phyloP scores from a whole-genome alignment of 1,284 basidiomycete species.

The Cryptococcus jaspeensis region DNA sequence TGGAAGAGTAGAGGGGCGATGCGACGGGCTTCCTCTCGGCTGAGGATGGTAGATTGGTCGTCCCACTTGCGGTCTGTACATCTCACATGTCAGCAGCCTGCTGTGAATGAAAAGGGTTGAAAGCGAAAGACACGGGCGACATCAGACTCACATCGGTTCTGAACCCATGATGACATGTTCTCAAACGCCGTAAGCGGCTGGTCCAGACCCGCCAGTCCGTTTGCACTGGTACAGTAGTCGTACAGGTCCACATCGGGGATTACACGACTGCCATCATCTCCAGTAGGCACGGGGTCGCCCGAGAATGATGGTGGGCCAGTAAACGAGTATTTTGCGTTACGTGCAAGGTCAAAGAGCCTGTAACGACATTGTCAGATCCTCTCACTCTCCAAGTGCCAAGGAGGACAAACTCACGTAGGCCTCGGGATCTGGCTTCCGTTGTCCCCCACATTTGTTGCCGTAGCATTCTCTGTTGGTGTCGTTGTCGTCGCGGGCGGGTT shows the following conservation, averaged over 20 bases:
- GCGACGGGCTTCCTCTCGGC: not conserved
- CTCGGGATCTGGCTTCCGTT: too few species aligned
- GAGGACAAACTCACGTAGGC: too few species aligned
- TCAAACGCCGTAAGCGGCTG: not conserved
- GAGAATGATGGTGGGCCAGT: not conserved
- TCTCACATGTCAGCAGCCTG: not conserved
- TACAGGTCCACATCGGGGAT: not conserved
- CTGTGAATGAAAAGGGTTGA: too few species aligned
- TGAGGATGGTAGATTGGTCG: not conserved
- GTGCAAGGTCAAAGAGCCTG: not conserved
- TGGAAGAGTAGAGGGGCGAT: not conserved
- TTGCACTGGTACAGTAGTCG: not conserved
- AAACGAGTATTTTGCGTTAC: not conserved
- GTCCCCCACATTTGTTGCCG: too few species aligned
- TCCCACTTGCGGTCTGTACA: not conserved
- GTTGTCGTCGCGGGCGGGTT: too few species aligned
- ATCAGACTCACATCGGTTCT: not conserved
- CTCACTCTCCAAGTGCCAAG: too few species aligned
- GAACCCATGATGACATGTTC: not conserved
- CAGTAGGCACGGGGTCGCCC: not conserved
- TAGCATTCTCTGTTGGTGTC: too few species aligned
- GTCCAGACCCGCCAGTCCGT: not conserved
- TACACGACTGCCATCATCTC: not conserved
- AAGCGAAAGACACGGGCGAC: too few species aligned
- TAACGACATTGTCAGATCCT: not conserved